These are phyloP conservation scores for Daldinia concentrica DNA, from an alignment of 495 filamentous ascomycete species.

Conservation along the genomic window DNA sequence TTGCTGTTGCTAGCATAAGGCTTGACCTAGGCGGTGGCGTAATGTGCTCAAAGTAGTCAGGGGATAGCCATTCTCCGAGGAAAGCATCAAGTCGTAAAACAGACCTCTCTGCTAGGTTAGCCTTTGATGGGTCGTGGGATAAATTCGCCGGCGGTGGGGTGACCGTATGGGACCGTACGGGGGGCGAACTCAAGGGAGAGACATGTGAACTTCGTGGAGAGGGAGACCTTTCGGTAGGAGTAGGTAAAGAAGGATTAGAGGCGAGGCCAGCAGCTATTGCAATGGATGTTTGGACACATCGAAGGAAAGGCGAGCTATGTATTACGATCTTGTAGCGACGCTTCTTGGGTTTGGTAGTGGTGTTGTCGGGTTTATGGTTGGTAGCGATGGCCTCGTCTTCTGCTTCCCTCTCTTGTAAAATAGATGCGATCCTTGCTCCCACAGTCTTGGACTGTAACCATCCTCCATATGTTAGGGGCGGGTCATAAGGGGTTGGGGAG, in stretches of 20 bases:
- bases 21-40: conserved; percentile 86
- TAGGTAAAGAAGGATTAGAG: conserved; percentile 60
- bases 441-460: conserved; percentile 86
- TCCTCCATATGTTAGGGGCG: conserved; percentile 92
- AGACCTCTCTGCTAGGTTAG: conserved; percentile 55
- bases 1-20: conserved; percentile 86
- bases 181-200: conserved; percentile 36
- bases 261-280: conserved; percentile 89
- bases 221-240: conserved; percentile 44
- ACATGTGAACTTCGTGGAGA: conserved; percentile 44
- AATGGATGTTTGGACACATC: conserved; percentile 92
- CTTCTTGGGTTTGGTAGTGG: conserved; percentile 49
- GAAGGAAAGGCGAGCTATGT: conserved; percentile 90
- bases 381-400: conserved; percentile 48
- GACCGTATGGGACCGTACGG: conserved; percentile 34
- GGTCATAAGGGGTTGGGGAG: conserved; percentile 95
- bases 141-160: conserved; percentile 13
- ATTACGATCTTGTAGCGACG: conserved; percentile 81
- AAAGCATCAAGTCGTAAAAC: conserved; percentile 87
- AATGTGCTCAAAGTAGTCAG: conserved; percentile 91
- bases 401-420: conserved; percentile 65
- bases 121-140: conserved; percentile 2
- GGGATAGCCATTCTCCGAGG: conserved; percentile 93
- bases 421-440: conserved; percentile 78
- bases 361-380: conserved; percentile 27